Evolutionary conservation across 306 rosid species (phyloP).

Genomic region (Vachellia collinsii): DNA sequence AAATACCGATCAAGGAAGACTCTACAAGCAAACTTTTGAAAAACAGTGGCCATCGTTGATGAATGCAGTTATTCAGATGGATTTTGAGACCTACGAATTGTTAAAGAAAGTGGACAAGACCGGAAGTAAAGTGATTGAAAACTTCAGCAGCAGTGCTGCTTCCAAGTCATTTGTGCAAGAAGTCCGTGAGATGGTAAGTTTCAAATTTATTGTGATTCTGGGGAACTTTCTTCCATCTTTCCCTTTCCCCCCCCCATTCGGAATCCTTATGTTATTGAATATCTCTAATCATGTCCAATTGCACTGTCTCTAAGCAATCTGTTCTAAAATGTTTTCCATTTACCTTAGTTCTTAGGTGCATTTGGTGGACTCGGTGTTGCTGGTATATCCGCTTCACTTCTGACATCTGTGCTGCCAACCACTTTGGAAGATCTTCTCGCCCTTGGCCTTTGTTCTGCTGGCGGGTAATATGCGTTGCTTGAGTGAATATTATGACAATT

Average conservation of each 20-base stretch:
- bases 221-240: constrained; percentile 6
- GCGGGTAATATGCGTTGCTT: constrained; percentile 71
- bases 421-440: constrained; percentile 96
- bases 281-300: neutral
- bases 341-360: constrained; percentile 71
- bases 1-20: constrained; percentile 65
- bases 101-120: constrained; percentile 60
- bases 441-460: constrained; percentile 94
- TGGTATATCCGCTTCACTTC: constrained; percentile 91
- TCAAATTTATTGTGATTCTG: constrained; percentile 16
- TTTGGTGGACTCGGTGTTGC: constrained; percentile 94
- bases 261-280: neutral
- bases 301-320: constrained; percentile 23
- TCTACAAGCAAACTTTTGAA: constrained; percentile 69
- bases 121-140: constrained; percentile 63
- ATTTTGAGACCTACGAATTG: constrained; percentile 56
- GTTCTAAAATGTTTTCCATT: constrained; percentile 22
- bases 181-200: constrained; percentile 79
- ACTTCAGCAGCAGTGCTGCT: constrained; percentile 72
- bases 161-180: constrained; percentile 79
- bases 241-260: neutral
- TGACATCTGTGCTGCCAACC: constrained; percentile 84
- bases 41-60: constrained; percentile 64
- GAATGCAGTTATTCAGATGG: constrained; percentile 49
- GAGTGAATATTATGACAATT: neutral